These are phyloP conservation scores for Chytridium lagenaria DNA, from an alignment of 371 early-diverging fungal genomes.

Conservation along the genomic window DNA sequence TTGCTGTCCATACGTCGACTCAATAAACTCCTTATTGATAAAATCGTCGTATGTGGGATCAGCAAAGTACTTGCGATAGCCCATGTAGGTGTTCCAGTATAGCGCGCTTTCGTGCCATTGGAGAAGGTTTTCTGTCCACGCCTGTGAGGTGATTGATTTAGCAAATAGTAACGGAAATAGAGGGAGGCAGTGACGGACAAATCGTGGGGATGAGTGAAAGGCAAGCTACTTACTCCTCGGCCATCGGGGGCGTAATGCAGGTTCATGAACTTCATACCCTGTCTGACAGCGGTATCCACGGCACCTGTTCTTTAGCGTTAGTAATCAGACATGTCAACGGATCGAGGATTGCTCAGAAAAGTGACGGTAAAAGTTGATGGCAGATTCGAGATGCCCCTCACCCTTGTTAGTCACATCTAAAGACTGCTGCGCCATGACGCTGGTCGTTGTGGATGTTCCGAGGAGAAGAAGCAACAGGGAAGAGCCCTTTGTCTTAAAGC, in stretches of 20 bases:
- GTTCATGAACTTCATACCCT: not conserved
- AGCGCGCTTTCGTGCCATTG: conserved; percentile 31
- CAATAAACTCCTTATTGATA: conserved; percentile 1
- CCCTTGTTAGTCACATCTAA: no score
- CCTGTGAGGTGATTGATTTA: no score
- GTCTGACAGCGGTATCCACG: not conserved
- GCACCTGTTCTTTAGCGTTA: conserved; percentile 3
- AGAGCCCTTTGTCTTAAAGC: no score
- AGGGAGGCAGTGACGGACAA: not conserved
- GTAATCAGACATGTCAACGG: no score
- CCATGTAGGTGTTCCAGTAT: conserved; percentile 11
- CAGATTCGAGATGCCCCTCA: no score
- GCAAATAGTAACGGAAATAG: not conserved
- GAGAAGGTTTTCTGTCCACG: conserved; percentile 9
- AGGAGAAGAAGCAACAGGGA: no score
- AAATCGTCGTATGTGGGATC: conserved; percentile 5
- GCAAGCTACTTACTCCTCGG: not conserved
- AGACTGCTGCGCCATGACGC: no score
- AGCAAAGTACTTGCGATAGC: not conserved
- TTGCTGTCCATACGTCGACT: not conserved
- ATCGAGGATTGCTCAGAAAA: no score
- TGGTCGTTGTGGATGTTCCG: no score
- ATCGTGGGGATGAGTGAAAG: not conserved
- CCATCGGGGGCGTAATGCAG: not conserved
- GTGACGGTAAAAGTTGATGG: no score